Base-by-base conservation (phyloP, 495 filamentous ascomycete genomes). In the Parathielavia hyrcaniae region DNA sequence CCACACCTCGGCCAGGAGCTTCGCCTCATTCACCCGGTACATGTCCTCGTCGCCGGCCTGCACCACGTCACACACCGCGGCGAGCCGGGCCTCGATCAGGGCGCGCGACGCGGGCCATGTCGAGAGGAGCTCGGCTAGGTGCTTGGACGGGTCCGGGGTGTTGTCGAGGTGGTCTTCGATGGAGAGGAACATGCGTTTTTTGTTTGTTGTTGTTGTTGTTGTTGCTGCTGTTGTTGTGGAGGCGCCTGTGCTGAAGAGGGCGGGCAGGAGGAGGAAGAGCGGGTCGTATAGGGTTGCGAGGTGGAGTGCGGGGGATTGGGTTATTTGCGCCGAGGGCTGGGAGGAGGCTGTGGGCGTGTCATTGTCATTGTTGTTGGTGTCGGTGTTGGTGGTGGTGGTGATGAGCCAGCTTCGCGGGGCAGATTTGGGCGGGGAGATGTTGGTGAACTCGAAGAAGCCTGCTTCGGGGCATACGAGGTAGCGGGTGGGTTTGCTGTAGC, bases 391-490 rank as follows among this genome's bases (percentile, higher is more conserved):
- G 30, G 44, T 22, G 30, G 44, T 32, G 10, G 49, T 35, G 26
- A 89, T 69, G 5, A 92, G 76, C 86, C 86, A 89, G 66, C 88
- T 91, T 51, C 80, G 75, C 30, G 81, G 82, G 0, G 72, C 73
- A 5, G 72, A 69, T 43, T 79, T 81, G 34, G 89, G 79, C 7
- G 89, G 78, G 12, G 83, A 70, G 63, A 97, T 78, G 40, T 79
- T 79, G 14, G 84, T 96, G 73, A 97, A 91, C 67, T 98, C 93
- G 73, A 87, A 90, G 59, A 96, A 77, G 26, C 92, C 93, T 12
- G 81, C 80, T 32, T 80, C 69, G 5, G 91, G 89, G 67, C 90
- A 93, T 66, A 90, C 84, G 57, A 90, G 81, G 69, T 91, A 97
- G 57, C 88, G 81, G 47, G 76, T 80, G 7, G 85, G 80, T 14